A percentile compares a stretch with the other conserved stretches of the same genome.
These are phyloP conservation scores for Ceratobasidium papillatum DNA, from an alignment of 1,284 basidiomycete species.

Conservation along the genomic window DNA sequence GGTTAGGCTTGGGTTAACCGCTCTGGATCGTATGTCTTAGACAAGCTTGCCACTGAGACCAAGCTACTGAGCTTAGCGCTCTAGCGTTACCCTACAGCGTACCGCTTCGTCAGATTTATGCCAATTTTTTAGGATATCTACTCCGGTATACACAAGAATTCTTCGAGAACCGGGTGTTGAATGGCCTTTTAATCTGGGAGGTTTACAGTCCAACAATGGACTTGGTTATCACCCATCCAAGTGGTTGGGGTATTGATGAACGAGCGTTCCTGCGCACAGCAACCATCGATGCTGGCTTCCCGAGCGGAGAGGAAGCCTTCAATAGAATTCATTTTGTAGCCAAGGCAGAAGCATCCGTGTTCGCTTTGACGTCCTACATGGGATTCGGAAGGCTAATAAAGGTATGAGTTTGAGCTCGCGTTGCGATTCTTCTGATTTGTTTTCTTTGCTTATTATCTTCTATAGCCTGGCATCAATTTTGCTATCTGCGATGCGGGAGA, in stretches of 20 bases:
- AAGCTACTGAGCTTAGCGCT: neutral
- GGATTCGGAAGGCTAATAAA: neutral
- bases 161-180: conserved; percentile 32
- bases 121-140: conserved; percentile 42
- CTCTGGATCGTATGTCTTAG: neutral
- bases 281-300: conserved; percentile 31
- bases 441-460: too few relatives aligned
- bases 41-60: neutral
- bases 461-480: conserved; percentile 35
- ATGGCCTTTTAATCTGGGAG: conserved; percentile 34
- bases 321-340: conserved; percentile 39
- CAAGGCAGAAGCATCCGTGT: conserved; percentile 44
- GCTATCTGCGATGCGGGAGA: conserved; percentile 45
- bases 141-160: conserved; percentile 26
- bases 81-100: conserved; percentile 27
- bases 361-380: neutral
- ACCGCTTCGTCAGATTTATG: conserved; percentile 35
- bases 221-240: conserved; percentile 43
- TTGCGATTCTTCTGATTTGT: too few relatives aligned
- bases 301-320: neutral
- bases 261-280: conserved; percentile 42
- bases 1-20: neutral
- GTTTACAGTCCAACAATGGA: conserved; percentile 1
- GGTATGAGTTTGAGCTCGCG: too few relatives aligned
- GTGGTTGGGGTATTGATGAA: conserved; percentile 41